Conservation (phyloP, 1,139 yeast species). For the Taiozyma sp. region DNA sequence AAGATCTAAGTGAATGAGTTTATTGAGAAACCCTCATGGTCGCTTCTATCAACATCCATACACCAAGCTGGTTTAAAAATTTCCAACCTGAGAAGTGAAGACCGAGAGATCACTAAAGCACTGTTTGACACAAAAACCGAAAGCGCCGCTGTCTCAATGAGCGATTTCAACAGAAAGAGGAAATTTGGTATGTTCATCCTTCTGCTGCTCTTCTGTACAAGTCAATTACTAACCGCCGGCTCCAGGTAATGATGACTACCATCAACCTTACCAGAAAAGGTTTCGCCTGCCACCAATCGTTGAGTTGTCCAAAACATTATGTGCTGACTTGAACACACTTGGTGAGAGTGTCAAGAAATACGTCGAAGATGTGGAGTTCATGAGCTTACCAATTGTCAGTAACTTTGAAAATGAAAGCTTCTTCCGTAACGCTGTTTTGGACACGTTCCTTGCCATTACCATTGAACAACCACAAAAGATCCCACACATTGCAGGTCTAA, state of each 20-base stretch:
- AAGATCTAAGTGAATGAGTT: too few relatives aligned
- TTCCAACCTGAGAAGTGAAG: background rate
- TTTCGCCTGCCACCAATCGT: constrained; percentile 35
- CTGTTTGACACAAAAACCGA: background rate
- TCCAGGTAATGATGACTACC: constrained; percentile 11
- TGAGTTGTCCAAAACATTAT: constrained; percentile 34
- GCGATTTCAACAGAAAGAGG: constrained; percentile 22
- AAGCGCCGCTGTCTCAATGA: constrained; percentile 11
- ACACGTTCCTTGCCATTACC: constrained; percentile 64
- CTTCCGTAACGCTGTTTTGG: constrained; percentile 54
- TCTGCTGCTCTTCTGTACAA: too few relatives aligned
- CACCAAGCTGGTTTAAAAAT: background rate
- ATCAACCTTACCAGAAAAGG: constrained; percentile 20
- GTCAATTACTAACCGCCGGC: constrained; percentile 1
- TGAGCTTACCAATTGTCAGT: constrained; percentile 59
- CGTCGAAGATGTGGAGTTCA: constrained; percentile 63
- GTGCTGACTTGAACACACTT: constrained; percentile 54
- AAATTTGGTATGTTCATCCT: constrained; percentile 16
- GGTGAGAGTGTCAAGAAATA: constrained; percentile 61
- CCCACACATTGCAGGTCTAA: constrained; percentile 63
- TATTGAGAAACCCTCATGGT: too few relatives aligned
- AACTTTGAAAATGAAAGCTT: constrained; percentile 66
- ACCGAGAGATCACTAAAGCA: background rate
- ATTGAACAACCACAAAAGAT: constrained; percentile 91
- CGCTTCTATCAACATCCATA: background rate